Base-by-base conservation (phyloP, 1,284 basidiomycete genomes). In the Cutaneotrichosporon arboriforme region DNA sequence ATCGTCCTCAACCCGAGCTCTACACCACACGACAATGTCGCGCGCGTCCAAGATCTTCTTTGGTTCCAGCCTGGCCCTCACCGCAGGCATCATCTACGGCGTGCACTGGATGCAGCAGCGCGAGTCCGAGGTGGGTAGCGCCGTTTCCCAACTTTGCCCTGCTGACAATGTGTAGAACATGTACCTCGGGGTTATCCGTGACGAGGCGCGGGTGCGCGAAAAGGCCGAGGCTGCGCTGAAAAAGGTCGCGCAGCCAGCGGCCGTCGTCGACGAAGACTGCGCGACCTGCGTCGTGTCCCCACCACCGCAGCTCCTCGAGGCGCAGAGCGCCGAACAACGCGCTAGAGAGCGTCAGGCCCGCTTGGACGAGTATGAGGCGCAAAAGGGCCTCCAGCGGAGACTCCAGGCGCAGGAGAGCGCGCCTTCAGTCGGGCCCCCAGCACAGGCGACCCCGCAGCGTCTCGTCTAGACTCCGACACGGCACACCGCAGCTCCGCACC, bases 61-160 rank as follows among this genome's bases (percentile, higher is more conserved):
- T 26, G 76, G 78, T 31, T 80, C 78, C n/a, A 84, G 91, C 4
- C 73, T 89, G 47, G 63, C 82, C 8, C 72, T 87, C 49, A 84
- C 87, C 13, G 80, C 80, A 1, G 74, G 83, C 31, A 89, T 87
- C 7, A 84, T 98, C 66, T 93, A 85, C 83, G 90, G 84, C 18
- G 94, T 98, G 7, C 94, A 97, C 71, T 87, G 81, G 65, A 81
- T 94, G 58, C 94, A 98, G 74, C 78, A 82, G 40, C 81, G 83
- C 65, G 93, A 98, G 72, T 84, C 86, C 51, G 84, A 91, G 66
- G 93, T 92, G 47, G 61, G 77, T 65, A 1, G n/a, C n/a, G n/a
- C n/a, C n/a, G n/a, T 14, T n/a, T 17, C 20, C 13, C 23, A 20
- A 8, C 20, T 15, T 15, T n/a, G n/a, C n/a, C 36, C 31, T 15